phyloP scores from a whole-genome alignment of 257 asterid genomes.

The Leptodermis oblonga region DNA sequence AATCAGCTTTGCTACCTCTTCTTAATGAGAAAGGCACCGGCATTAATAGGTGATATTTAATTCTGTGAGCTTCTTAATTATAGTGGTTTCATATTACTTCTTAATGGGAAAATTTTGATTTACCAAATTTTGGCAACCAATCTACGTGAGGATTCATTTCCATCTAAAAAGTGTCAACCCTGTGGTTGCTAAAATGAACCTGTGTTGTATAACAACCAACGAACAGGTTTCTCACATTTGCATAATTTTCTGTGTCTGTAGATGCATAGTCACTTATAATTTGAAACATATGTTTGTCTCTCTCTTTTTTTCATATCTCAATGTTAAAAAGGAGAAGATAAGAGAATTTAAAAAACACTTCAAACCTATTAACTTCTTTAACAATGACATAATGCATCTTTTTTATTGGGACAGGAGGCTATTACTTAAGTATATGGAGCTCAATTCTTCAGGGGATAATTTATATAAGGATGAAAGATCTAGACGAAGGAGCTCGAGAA shows the following conservation, averaged over 20 bases:
- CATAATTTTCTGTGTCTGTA: neutral
- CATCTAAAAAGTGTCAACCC: neutral
- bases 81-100: neutral
- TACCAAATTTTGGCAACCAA: neutral
- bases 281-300: neutral
- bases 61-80: slow-evolving; percentile 1
- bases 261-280: neutral
- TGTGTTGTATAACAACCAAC: neutral
- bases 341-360: neutral
- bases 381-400: slow-evolving; percentile 17
- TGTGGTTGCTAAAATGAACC: neutral
- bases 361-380: slow-evolving; percentile 1
- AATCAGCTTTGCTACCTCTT: slow-evolving; percentile 74
- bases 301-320: neutral
- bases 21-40: slow-evolving; percentile 89
- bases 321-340: neutral
- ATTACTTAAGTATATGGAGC: slow-evolving; percentile 54
- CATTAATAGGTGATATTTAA: slow-evolving; percentile 74
- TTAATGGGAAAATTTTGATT: neutral
- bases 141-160: neutral
- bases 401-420: slow-evolving; percentile 60
- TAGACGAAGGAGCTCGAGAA: slow-evolving; percentile 67
- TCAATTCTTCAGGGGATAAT: slow-evolving; percentile 53
- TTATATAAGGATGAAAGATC: slow-evolving; percentile 53
- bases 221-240: neutral